A percentile compares a stretch with the other conserved stretches of the same genome.
These are phyloP conservation scores for Rhodomyrtus psidioides DNA, from an alignment of 441 rosid genomes.

Conservation along the genomic window DNA sequence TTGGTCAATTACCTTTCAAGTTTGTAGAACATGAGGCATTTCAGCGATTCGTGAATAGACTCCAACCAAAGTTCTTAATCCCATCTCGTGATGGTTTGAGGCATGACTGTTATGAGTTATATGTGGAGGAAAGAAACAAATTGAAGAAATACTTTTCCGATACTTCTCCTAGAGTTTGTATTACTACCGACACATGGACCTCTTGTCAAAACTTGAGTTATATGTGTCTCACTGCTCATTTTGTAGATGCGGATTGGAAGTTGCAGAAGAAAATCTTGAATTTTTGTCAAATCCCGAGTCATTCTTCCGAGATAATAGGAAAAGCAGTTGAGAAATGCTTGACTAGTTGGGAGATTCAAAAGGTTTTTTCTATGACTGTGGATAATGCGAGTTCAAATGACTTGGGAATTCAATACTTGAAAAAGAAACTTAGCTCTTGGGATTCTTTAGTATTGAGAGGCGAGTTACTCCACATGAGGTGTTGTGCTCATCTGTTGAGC, in stretches of 20 bases:
- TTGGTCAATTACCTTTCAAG: neutral
- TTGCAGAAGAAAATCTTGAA: neutral
- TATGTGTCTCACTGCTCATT: neutral
- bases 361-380: neutral
- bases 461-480: neutral
- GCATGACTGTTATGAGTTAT: neutral
- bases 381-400: neutral
- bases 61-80: neutral
- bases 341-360: neutral
- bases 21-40: neutral
- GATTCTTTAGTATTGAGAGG: neutral
- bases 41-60: neutral
- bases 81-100: neutral
- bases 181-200: neutral
- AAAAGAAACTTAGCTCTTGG: neutral
- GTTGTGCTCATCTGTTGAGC: constrained; percentile 7
- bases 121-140: neutral
- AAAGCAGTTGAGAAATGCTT: neutral
- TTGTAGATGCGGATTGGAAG: neutral
- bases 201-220: neutral
- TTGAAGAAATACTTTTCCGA: neutral
- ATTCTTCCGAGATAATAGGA: neutral
- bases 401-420: neutral
- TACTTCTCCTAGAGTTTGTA: neutral
- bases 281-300: neutral